Base-by-base conservation (phyloP, 2,329 filamentous ascomycete genomes). In the Penicillium glabrum region DNA sequence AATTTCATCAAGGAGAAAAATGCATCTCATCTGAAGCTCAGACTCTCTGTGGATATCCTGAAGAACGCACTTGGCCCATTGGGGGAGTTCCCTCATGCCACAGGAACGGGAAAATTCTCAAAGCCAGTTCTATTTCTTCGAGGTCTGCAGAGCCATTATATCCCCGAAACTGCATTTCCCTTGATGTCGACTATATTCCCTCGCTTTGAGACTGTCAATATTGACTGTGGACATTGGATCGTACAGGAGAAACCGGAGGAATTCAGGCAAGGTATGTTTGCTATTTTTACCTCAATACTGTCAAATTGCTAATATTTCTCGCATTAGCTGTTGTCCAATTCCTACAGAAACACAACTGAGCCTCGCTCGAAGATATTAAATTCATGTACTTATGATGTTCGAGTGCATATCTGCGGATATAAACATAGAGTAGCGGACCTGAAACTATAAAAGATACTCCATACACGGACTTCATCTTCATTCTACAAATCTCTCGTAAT, bases 111-210 rank as follows among this genome's bases (percentile, higher is more conserved):
- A 84, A 51, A 48, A 14, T 67, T 62, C 8, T 51, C 50, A 10
- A 57, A 55, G 21, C 63, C 60, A 2, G 41, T 53, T 5, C 46
- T 67, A 7, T 65, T 67, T n/a, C 53, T 66, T 46, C 59, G 65
- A n/a, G 62, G 62, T 16, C 53, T 59, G 3, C 54, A 53, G 37
- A 66, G 63, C 16, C 48, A 58, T 10, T 65, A 62, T 31, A 81
- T 91, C 66, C 89, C 91, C 0, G 79, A 83, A 19, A 75, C 80
- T 63, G 57, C 64, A 2, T 57, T 74, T 33, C 67, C 69, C 0
- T 39, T 66, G 1, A 71, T 74, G 14, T 61, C 59, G 0, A 47
- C 59, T 2, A 69, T 72, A 35, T 73, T 73, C 29, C 69, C 69
- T 1, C 37, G 46, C 1, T 66, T 69, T 19, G 58, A 66, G 51